A percentile compares a stretch with the other conserved stretches of the same genome.
Conservation (phyloP, 345 rosid genomes). For the Moringa oleifera region DNA sequence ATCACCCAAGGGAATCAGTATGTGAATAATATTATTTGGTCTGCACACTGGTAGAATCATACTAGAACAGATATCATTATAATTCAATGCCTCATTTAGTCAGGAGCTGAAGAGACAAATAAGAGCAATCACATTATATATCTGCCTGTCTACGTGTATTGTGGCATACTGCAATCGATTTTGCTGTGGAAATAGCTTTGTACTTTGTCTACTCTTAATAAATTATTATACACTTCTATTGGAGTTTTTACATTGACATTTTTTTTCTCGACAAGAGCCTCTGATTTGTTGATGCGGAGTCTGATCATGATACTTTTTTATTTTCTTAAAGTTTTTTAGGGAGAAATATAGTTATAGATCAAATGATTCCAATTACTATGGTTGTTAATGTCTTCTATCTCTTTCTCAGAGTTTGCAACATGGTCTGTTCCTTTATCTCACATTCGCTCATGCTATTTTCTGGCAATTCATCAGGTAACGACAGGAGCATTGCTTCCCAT, state of each 20-base stretch:
- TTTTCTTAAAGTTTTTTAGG: too few relatives aligned
- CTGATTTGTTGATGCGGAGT: background rate
- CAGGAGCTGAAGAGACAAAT: background rate
- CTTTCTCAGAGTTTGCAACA: too few relatives aligned
- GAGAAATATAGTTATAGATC: too few relatives aligned
- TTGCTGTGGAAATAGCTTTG: background rate
- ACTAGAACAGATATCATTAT: background rate
- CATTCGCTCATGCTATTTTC: too few relatives aligned
- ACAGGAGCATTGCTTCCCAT: too few relatives aligned
- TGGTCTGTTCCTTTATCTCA: too few relatives aligned
- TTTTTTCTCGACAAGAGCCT: background rate
- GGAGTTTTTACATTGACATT: background rate
- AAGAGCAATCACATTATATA: too few relatives aligned
- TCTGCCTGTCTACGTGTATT: background rate
- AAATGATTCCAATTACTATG: too few relatives aligned
- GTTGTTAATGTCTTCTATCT: too few relatives aligned
- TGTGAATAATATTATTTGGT: background rate
- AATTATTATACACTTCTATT: background rate
- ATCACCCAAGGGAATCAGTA: background rate
- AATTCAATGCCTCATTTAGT: background rate
- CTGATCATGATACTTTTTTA: too few relatives aligned
- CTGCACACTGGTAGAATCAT: background rate
- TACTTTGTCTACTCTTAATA: too few relatives aligned
- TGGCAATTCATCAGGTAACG: too few relatives aligned
- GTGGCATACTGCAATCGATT: background rate